Evolutionary conservation across 1,139 yeast species (phyloP), one percentile per base, ranked within the genome.

Genomic region (Komagataea norvegica): DNA sequence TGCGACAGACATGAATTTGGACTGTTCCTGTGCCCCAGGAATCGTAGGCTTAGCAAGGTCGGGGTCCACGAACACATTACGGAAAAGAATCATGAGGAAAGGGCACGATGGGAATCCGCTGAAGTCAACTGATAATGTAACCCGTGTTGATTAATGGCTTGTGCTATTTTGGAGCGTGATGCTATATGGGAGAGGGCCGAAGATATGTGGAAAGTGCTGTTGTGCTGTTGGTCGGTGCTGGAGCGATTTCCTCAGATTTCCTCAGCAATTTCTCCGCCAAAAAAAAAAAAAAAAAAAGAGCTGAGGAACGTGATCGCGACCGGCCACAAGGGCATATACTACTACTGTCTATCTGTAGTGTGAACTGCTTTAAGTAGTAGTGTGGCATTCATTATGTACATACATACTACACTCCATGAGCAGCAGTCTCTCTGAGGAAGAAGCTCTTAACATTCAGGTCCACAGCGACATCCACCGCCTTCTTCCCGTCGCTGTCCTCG

Each of bases 401-500:
- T n/a, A n/a, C n/a, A n/a, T n/a, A n/a, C n/a, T n/a, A n/a, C n/a
- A n/a, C n/a, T n/a, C n/a, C n/a, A n/a, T n/a, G n/a, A n/a, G n/a
- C n/a, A n/a, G 7, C n/a, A 3, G 37, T 37, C 13, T 33, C 41
- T 18, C 21, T 33, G 8, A 21, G 6, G 25, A 37, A 37, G 16
- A 23, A 33, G 6, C 18, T 9, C n/a, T 26, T 37, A 5, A 82
- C 81, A 43, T 74, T 73, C 22, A 72, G 76, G 55, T 80, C 80
- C 10, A 72, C 75, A 6, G 81, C 77, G 8, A 81, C 87, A 35
- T 78, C 72, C 6, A 68, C 45, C 1, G 94, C 78, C 2, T 72
- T 70, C 40, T 70, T 62, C 3, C 79, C 87, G 10, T 78, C 80
- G 3, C 54, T 47, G 48, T 73, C 77, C 33, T 60, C 66, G 6